Evolutionary conservation across 805 yeast genomes (phyloP), one percentile per base, ranked within the genome.

Genomic region (Saturnispora gosingensis): DNA sequence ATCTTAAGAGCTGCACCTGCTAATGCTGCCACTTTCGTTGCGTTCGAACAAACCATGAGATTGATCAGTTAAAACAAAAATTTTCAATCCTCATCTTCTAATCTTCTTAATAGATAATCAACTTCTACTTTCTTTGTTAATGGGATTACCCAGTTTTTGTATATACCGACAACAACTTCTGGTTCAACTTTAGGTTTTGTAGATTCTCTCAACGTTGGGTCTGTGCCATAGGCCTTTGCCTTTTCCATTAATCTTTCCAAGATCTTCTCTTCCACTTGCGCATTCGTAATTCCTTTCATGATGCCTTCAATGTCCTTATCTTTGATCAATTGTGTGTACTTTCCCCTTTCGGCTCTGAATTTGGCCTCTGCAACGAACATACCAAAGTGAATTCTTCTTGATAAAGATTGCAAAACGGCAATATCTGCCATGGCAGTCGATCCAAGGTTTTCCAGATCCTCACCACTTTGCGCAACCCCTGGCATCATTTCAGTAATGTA

Each of bases 311-410:
- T 69, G 64, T 93, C 96, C 52, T 72, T 75, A 0, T 74, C 78
- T 55, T 71, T 64, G 58, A 93, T 93, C 59, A 89, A 69, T 58
- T 75, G 69, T 2, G 78, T 79, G 71, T 82, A 88, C 48, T 66
- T 67, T 47, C 78, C 86, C 35, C 72, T 75, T 54, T 90, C 93
- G 27, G 73, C 70, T 60, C 75, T 82, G 67, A 81, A 93, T 68
- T 93, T 93, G 44, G 96, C 85, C 66, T 93, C 99, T 5, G 99
- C 99, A 9, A 93, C 99, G 73, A 91, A 93, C 68, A 86, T 87
- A 47, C 99, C 99, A 69, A 91, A 93, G 69, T 93, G 99, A 59
- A 93, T 88, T 64, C 99, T 77, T 61, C 99, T 76, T 8, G 96
- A 85, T 44, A 93, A 70, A 5, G 96, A 83, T 67, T 93, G 97